These are phyloP conservation scores for Chytriomyces sp. DNA, from an alignment of 192 early-diverging fungal species.

Conservation along the genomic window DNA sequence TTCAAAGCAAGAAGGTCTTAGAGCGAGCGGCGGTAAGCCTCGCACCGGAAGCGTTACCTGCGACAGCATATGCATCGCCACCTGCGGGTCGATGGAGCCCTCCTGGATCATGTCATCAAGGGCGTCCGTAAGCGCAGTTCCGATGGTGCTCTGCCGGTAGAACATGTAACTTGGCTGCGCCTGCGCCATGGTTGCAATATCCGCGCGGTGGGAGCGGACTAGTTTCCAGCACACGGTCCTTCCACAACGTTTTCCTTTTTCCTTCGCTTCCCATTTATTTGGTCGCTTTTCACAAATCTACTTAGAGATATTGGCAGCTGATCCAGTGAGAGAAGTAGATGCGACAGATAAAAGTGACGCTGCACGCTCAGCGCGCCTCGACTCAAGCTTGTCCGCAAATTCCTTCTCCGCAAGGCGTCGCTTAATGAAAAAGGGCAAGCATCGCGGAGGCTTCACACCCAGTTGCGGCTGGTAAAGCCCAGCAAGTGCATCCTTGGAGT, in stretches of 20 bases:
- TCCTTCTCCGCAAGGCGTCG: slow-evolving; percentile 2
- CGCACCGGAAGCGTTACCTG: slow-evolving; percentile 60
- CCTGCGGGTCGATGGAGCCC: slow-evolving; percentile 85
- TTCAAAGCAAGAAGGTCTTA: background rate
- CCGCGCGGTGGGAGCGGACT: no score
- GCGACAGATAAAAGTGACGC: no score
- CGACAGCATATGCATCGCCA: slow-evolving; percentile 80
- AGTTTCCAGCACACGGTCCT: no score
- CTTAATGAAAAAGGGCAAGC: slow-evolving; percentile 31
- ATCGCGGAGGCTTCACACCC: slow-evolving; percentile 26
- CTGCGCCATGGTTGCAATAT: no score
- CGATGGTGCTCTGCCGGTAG: slow-evolving; percentile 70
- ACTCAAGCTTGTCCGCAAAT: slow-evolving; percentile 8
- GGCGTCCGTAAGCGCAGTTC: slow-evolving; percentile 90
- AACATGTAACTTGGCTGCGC: slow-evolving; percentile 29
- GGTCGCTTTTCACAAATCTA: no score
- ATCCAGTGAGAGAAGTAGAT: no score
- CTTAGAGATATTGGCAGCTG: no score
- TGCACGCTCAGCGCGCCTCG: no score
- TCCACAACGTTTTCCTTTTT: no score
- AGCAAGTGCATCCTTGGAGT: slow-evolving; percentile 40
- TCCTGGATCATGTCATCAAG: slow-evolving; percentile 93
- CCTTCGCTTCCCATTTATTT: no score
- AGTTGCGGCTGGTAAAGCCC: background rate
- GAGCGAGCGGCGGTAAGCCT: background rate